Evolutionary conservation across 73 alveolate species (phyloP), one percentile per base, ranked within the genome.

Genomic region (Tetrahymena elliotti): DNA sequence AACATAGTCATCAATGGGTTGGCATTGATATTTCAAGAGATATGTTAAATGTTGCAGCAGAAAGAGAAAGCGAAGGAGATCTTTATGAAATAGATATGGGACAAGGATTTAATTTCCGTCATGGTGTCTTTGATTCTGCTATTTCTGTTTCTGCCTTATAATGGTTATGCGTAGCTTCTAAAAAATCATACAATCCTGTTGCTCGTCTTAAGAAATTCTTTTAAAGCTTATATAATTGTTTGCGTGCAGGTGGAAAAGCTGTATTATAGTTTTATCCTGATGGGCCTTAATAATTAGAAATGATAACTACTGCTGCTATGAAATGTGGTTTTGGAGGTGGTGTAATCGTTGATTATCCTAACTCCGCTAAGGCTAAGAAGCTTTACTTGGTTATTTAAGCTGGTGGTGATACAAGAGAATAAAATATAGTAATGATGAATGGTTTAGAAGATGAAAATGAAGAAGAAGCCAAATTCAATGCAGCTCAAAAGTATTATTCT

Each of bases 181-280:
- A 97, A 96, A 96, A 97, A 36, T 96, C 97, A 35, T 96, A 98
- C 96, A 98, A 98, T 93, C 99, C 99, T 33, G 93, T 95, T 94
- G 97, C 94, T 93, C 96, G 99, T 93, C 94, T 98, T 93, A 97
- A 97, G 52, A 96, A 96, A 82, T 98, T 98, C 97, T 98, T 98
- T 95, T 97, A 97, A 35, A 94, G 97, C 39, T 97, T 98, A 47
- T 98, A 98, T 94, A 97, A 98, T 92, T 97, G 99, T 54, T 93
- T 98, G 93, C 93, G 96, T 52, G 98, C 97, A 83, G 99, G 99
- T 33, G 99, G 98, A 35, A 96, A 99, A 94, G 96, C 95, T 38
- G 99, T 99, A 22, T 98, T 98, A 93, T 98, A 98, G 96, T 98
- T 98, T 84, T 98, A 98, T 97, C 99, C 99, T 22, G 98, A 98